phyloP scores from a whole-genome alignment of 73 alveolate species.

The Diophrys sp. region DNA sequence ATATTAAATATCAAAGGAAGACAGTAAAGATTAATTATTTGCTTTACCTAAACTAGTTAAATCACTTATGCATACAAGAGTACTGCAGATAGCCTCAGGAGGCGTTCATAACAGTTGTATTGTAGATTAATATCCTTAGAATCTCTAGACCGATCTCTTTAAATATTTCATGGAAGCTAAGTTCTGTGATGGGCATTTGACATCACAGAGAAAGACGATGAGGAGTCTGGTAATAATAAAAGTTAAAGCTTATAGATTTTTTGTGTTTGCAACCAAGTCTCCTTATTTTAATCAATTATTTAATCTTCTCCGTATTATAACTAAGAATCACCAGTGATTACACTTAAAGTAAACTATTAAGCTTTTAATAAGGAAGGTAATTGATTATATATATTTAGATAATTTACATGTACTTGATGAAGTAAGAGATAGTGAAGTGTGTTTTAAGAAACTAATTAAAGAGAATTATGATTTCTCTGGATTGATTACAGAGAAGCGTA shows the following conservation, averaged over 20 bases:
- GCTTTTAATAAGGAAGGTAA: conserved; percentile 51
- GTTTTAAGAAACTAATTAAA: conserved; percentile 41
- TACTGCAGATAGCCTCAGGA: conserved; percentile 57
- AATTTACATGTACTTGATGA: conserved; percentile 42
- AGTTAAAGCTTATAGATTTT: too few species aligned
- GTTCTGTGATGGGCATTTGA: conserved; percentile 56
- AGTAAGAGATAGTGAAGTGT: conserved; percentile 40
- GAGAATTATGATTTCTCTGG: conserved; percentile 36
- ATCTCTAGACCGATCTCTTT: conserved; percentile 43
- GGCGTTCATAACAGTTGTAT: conserved; percentile 73
- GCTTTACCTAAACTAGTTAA: conserved; percentile 49
- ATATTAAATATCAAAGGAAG: conserved; percentile 14
- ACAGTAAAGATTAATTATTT: conserved; percentile 25
- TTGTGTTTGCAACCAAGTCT: too few species aligned
- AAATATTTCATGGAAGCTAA: conserved; percentile 34
- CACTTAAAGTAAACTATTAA: not conserved
- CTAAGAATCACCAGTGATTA: not conserved
- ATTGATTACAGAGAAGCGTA: conserved; percentile 9
- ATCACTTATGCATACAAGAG: conserved; percentile 54
- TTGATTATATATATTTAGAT: conserved; percentile 66
- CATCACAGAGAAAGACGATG: conserved; percentile 23
- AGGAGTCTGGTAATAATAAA: too few species aligned
- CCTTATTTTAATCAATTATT: conserved; percentile 4
- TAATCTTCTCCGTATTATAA: too few species aligned
- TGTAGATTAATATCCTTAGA: conserved; percentile 65